These are phyloP conservation scores for Dictyostelium brefeldianum DNA, from an alignment of 78 protist genomes.

Conservation along the genomic window DNA sequence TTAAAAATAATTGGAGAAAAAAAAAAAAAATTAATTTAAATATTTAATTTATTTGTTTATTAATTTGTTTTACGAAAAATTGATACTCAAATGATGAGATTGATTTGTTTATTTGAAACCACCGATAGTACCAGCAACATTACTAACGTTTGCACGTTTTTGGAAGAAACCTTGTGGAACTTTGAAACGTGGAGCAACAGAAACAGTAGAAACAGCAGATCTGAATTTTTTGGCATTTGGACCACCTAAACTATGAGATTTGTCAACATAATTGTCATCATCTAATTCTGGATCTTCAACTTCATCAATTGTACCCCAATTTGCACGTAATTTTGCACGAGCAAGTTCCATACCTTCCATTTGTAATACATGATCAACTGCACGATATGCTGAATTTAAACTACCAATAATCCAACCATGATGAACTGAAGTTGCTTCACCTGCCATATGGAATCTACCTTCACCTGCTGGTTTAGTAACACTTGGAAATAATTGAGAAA, in stretches of 20 bases:
- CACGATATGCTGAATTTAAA: constrained; percentile 59
- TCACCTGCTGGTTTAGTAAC: constrained; percentile 21
- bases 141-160: neutral
- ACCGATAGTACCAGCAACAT: neutral
- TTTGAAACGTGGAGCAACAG: neutral
- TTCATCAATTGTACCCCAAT: constrained; percentile 49
- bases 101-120: constrained; percentile 2
- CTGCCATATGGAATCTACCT: constrained; percentile 46
- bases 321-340: constrained; percentile 18
- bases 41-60: too few relatives aligned
- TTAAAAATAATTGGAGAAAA: too few relatives aligned
- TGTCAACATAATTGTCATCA: neutral
- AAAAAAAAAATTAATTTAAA: too few relatives aligned
- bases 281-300: constrained; percentile 11
- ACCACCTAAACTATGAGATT: constrained; percentile 3
- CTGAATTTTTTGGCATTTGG: constrained; percentile 20
- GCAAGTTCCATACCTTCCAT: neutral
- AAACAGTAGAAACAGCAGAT: neutral
- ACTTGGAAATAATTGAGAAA: neutral
- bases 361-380: constrained; percentile 36
- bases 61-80: too few relatives aligned
- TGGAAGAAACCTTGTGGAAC: too few relatives aligned
- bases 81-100: too few relatives aligned
- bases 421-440: constrained; percentile 30
- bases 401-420: constrained; percentile 58